These are phyloP conservation scores for Rhododendron ferrugineum DNA, from an alignment of 148 eudicot genomes.

Conservation along the genomic window DNA sequence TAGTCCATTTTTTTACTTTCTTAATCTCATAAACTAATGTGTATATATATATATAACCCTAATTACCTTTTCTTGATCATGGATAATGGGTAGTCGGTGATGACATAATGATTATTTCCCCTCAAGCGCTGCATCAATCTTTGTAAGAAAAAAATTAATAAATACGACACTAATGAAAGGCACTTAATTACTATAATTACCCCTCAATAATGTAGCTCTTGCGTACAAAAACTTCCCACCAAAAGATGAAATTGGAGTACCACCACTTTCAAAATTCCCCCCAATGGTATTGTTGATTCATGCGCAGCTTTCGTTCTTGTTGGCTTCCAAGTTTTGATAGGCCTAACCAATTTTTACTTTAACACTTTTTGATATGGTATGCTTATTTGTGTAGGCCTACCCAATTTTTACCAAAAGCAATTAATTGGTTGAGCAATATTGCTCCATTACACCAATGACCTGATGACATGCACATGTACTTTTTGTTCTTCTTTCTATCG, in stretches of 20 bases:
- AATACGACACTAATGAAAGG: neutral
- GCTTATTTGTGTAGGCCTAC: neutral
- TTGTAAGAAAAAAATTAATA: neutral
- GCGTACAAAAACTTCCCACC: neutral
- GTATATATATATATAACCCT: neutral
- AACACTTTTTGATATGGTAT: no score
- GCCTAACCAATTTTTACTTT: neutral
- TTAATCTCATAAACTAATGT: neutral
- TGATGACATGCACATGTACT: neutral
- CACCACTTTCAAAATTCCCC: neutral
- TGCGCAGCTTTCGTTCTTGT: neutral
- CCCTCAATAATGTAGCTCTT: neutral
- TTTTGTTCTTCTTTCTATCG: neutral
- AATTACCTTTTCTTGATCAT: neutral
- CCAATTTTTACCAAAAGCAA: neutral
- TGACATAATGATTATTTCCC: conserved; percentile 11
- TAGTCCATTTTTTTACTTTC: neutral
- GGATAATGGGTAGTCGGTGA: neutral
- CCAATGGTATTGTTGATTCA: conserved; percentile 4
- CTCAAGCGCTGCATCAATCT: neutral
- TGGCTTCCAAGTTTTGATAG: neutral
- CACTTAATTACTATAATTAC: neutral
- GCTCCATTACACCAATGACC: neutral
- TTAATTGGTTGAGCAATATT: conserved; percentile 1
- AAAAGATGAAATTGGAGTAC: neutral